Base-by-base conservation (phyloP, 148 eudicot species). In the Cornus suecica region DNA sequence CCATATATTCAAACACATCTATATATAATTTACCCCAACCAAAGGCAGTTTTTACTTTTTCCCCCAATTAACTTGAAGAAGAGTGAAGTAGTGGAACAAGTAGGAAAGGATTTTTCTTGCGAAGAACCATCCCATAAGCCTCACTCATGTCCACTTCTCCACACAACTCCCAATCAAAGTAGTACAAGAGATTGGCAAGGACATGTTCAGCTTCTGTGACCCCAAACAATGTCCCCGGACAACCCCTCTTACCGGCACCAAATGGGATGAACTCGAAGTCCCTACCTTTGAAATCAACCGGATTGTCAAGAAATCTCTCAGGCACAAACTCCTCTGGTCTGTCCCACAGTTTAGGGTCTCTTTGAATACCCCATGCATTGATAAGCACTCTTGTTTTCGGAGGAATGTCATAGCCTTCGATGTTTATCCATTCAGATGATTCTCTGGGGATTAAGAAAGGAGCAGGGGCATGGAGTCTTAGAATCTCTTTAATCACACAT, bases 111-210 rank as follows among this genome's bases (percentile, higher is more conserved):
- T n/a, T n/a, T n/a, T n/a, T n/a, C n/a, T n/a, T n/a, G n/a, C n/a
- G n/a, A n/a, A n/a, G n/a, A n/a, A n/a, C n/a, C n/a, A n/a, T n/a
- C n/a, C n/a, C n/a, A n/a, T n/a, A n/a, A n/a, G n/a, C n/a, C n/a
- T n/a, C n/a, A n/a, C n/a, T n/a, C n/a, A n/a, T n/a, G n/a, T 66
- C 66, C 71, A 65, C 56, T 31, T 64, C 70, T 28, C 66, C 71
- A 13, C 71, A 63, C 48, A 75, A 64, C 24, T 75, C 28, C 70
- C 78, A 75, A 51, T 75, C 71, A 68, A 75, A 75, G 31, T 75
- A 41, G 71, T 75, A 75, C 16, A 75, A 30, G 13, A 75, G 34
- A 37, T 56, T 41, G 65, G 77, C 69, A 27, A 74, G 27, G 3
- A 70, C 8, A 1, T 64, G 77, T 48, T 64, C 77, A 2, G 28